Evolutionary conservation across 352 stramenopile genomes (phyloP).

Genomic region (Phytopythium ostracodes): DNA sequence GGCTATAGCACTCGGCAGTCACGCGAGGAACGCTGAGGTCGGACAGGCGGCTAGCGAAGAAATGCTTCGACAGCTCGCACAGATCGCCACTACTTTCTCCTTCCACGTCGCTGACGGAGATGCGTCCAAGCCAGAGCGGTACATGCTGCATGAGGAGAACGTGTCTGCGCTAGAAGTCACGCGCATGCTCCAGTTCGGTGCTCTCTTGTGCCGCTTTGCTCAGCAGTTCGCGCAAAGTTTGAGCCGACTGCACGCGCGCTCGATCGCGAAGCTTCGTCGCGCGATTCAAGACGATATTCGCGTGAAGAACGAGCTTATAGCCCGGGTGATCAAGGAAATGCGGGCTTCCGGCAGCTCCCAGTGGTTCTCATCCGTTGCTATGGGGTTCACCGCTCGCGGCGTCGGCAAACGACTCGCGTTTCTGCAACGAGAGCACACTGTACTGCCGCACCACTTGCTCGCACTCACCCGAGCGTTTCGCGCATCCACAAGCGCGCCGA

Average conservation of each 20-base stretch:
- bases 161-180: conserved; percentile 21
- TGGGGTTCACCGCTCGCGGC: background rate
- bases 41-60: conserved; percentile 28
- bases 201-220: conserved; percentile 32
- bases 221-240: conserved; percentile 20
- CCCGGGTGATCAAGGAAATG: conserved; percentile 18
- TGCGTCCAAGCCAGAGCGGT: conserved; percentile 7
- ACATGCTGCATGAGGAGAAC: conserved; percentile 22
- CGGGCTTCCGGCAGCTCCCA: conserved; percentile 4
- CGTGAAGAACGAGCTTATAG: conserved; percentile 31
- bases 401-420: conserved; percentile 9
- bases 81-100: conserved; percentile 29
- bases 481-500: background rate
- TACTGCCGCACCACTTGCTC: conserved; percentile 10
- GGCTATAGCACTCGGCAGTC: conserved; percentile 16
- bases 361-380: conserved; percentile 16
- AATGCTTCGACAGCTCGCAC: conserved; percentile 25
- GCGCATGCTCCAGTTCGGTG: conserved; percentile 22
- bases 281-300: conserved; percentile 24
- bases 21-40: conserved; percentile 10
- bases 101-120: conserved; percentile 19
- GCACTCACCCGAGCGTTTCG: conserved; percentile 6
- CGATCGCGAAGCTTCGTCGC: conserved; percentile 18
- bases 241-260: conserved; percentile 19
- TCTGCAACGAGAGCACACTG: conserved; percentile 11